Conservation (phyloP, 192 early-diverging fungal genomes). For the Diversispora eburnea region DNA sequence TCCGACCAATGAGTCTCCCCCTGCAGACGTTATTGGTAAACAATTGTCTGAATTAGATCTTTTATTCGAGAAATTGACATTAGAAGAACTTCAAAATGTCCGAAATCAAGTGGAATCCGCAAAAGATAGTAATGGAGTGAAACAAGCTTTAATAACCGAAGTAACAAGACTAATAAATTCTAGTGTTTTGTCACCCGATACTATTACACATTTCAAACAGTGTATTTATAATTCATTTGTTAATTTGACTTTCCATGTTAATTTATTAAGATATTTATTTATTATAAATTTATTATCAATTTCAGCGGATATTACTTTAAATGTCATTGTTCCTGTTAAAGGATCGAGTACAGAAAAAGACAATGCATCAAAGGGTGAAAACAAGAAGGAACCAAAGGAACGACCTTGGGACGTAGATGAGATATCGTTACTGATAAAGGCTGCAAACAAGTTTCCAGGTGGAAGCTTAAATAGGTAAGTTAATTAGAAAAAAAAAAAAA, state of each 20-base stretch:
- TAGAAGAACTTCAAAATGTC: constrained; percentile 40
- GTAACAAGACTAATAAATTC: constrained; percentile 34
- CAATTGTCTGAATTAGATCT: constrained; percentile 53
- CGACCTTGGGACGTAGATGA: constrained; percentile 67
- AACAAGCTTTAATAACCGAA: constrained; percentile 32
- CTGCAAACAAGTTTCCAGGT: constrained; percentile 75
- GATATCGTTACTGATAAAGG: constrained; percentile 70
- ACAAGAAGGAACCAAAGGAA: constrained; percentile 19
- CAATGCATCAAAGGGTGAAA: neutral
- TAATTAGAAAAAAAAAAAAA: no score
- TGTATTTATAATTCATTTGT: constrained; percentile 26
- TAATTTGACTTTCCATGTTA: no score
- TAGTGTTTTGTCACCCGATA: constrained; percentile 30
- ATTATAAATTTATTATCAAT: no score
- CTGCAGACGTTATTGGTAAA: constrained; percentile 34
- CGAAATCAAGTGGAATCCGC: constrained; percentile 32
- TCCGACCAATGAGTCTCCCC: constrained; percentile 23
- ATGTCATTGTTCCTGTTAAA: no score
- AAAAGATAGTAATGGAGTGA: constrained; percentile 29
- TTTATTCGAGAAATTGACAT: constrained; percentile 49
- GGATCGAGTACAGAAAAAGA: neutral
- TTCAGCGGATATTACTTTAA: no score
- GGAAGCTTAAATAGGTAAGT: constrained; percentile 59
- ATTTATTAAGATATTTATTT: no score
- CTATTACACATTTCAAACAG: constrained; percentile 38